Base-by-base conservation (phyloP, 257 asterid genomes). In the Fraxinus excelsior region DNA sequence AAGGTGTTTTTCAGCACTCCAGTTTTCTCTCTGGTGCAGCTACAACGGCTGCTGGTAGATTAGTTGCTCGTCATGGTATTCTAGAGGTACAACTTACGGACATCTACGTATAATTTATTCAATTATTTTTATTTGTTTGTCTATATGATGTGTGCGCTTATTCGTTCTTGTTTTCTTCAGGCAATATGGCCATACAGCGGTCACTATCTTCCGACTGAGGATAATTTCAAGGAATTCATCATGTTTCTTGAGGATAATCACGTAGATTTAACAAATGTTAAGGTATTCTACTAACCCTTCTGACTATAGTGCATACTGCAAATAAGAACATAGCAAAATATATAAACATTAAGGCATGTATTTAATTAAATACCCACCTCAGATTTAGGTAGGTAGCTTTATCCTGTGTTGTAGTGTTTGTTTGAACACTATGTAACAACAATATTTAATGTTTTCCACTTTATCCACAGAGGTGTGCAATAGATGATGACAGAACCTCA, bases 101-200 rank as follows among this genome's bases (percentile, higher is more conserved):
- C 64, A 56, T 78, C 5, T 34, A 71, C 3, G 9, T 28, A 2
- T 18, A 35, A 62, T 10, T 67, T 12, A 2, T 14, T 6, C 6
- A 0, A n/a, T 21, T 58, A 2, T 53, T 53, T 21, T 31, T 42
- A 18, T 18, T 5, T 32, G 12, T 4, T 8, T 13, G 35, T 34
- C 29, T 40, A 28, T 29, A 64, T 31, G 18, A 25, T 23, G 58
- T n/a, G 25, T 26, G 9, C 31, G 11, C 53, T 53, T 19, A 44
- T 23, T 42, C 9, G 25, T 66, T 74, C 77, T 69, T 31, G 53
- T 16, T 56, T 38, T 60, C 31, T 35, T 31, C 83, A 88, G 92
- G 90, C 87, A 35, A 84, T 92, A 65, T 91, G 96, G 96, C 98
- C 93, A 28, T 82, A 92, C 73, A 92, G 96, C 26, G 96, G 96